Evolutionary conservation across 345 rosid species (phyloP), one percentile per base, ranked within the genome.

Genomic region (Salix caprea): DNA sequence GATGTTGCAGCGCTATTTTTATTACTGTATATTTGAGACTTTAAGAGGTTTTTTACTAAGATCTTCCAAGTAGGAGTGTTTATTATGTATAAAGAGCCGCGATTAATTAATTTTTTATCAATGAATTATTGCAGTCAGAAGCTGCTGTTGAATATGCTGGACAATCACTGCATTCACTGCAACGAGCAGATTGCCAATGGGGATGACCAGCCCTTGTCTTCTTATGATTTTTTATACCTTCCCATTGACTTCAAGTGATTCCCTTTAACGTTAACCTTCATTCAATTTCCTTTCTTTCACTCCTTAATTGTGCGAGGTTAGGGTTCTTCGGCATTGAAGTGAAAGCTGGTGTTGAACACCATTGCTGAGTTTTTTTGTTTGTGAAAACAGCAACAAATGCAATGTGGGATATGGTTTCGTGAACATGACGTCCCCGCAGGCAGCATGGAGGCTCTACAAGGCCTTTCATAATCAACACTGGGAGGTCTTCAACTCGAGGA

Each of bases 391-490:
- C 81, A 92, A 90, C 88, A 90, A 92, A 69, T 91, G 99, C 85
- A 96, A 92, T 79, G 91, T 96, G 79, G 99, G 99, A 72, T 96
- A 96, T 84, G 99, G 97, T 76, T 96, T 96, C 78, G 99, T 92
- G 84, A 96, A 96, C 88, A 92, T 96, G 97, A 96, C 99, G 5
- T 86, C 95, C 3, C 90, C 97, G 8, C 83, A 81, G 81, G 99
- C 94, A 6, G 87, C 97, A 40, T 70, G 73, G 87, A 87, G 97
- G 79, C 87, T 96, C 2, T 90, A 91, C 90, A 90, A 91, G 74
- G 93, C 94, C 0, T 96, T 96, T 66, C 95, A 96, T 32, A 83
- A 84, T 74, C 94, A 89, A 36, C 88, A 81, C 34, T 93, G 99
- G 99, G 89, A 88, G 87, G 86, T 87, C 72, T 92, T 90, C 85